Conservation (phyloP, 2,329 filamentous ascomycete species). For the Aspergillus viridinutans region DNA sequence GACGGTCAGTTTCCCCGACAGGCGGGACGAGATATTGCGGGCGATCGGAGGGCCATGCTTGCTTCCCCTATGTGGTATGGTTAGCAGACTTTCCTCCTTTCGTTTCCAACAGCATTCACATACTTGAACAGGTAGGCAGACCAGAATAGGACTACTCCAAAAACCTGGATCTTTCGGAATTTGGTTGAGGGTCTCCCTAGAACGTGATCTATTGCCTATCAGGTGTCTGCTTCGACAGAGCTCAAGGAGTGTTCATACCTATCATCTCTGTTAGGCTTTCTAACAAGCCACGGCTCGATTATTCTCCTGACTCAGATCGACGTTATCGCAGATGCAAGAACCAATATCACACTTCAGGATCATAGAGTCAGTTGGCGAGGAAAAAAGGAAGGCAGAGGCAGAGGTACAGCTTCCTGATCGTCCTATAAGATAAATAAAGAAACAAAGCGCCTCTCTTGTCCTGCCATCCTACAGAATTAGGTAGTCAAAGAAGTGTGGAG, state of each 20-base stretch:
- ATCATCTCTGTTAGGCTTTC: conserved; percentile 25
- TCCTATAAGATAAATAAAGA: not conserved
- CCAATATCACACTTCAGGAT: not conserved
- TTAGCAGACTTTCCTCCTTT: not conserved
- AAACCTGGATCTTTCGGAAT: conserved; percentile 87
- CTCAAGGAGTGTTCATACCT: conserved; percentile 17
- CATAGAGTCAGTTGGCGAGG: not conserved
- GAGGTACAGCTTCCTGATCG: not conserved
- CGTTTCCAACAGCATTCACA: conserved; percentile 10
- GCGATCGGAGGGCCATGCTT: conserved; percentile 68
- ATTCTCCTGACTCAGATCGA: not conserved
- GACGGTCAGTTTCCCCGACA: conserved; percentile 68
- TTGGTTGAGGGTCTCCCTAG: conserved; percentile 85
- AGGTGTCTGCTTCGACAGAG: conserved; percentile 5
- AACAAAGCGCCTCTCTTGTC: not conserved
- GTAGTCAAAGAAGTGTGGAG: not conserved
- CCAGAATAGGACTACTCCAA: conserved; percentile 90
- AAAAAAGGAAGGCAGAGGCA: not conserved
- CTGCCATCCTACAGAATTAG: not conserved
- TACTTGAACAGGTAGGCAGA: conserved; percentile 75
- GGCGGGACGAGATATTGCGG: conserved; percentile 59
- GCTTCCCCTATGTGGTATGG: conserved; percentile 58
- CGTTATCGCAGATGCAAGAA: not conserved
- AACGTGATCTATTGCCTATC: conserved; percentile 65
- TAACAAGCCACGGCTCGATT: not conserved